Base-by-base conservation (phyloP, 371 early-diverging fungal species). In the Paraphysoderma sedebokerense region DNA sequence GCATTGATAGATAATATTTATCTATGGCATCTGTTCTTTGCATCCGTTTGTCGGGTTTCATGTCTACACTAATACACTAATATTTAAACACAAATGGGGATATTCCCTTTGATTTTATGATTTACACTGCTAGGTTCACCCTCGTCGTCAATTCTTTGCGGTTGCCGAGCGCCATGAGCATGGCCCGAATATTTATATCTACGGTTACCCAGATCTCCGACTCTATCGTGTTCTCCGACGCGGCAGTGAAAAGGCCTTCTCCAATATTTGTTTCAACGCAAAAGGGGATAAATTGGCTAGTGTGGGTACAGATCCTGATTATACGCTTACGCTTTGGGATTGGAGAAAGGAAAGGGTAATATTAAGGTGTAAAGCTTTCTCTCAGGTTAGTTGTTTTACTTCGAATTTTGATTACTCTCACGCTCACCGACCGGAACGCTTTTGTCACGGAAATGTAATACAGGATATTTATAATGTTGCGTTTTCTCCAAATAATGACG, bases 271-370 rank as follows among this genome's bases (percentile, higher is more conserved):
- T 8, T 51, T 53, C 52, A 60, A 5, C 57, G 51, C 26, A 49
- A 61, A 67, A 47, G 69, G 70, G 9, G 62, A 59, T 32, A 62
- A 59, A 45, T 50, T 73, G 3, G 69, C 70, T 8, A 65, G 63
- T 31, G 63, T 71, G 17, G 71, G 62, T 2, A 28, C 45, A 22
- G 69, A 68, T 47, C 74, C 74, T 2, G 74, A 71, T 47, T 73
- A 62, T 53, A 67, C 64, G 64, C 57, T 73, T 4, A 71, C 74
- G 0, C 52, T 73, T 3, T 73, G 74, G 74, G 56, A 69, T 47
- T 73, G 71, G 74, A 53, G 54, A 28, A 35, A 51, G 9, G 65
- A 71, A 39, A 47, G 47, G 24, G 55, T 73, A 29, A 49, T 65
- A 30, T 40, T 73, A 11, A 32, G 68, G 15, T 64, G 63, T 51